These are phyloP conservation scores for Cicer arietinum DNA, from an alignment of 306 rosid species.

Conservation along the genomic window DNA sequence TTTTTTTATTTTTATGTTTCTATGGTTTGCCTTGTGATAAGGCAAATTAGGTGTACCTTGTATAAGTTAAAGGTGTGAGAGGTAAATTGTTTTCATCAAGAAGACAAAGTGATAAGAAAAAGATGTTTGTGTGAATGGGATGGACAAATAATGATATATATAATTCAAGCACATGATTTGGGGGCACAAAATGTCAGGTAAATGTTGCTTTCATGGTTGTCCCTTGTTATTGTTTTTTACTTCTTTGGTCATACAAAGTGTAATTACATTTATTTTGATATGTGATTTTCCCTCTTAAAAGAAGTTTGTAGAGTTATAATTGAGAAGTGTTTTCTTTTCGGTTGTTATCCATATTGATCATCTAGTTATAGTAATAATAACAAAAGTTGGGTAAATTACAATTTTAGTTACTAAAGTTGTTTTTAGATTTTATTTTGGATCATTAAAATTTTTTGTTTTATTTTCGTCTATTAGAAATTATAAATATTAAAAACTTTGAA, in stretches of 20 bases:
- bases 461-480: too few relatives aligned
- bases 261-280: conserved; percentile 43
- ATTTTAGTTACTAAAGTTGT: too few relatives aligned
- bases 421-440: too few relatives aligned
- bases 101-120: conserved; percentile 39
- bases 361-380: too few relatives aligned
- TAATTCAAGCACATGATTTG: conserved; percentile 66
- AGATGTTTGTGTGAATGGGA: conserved; percentile 35
- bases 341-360: too few relatives aligned
- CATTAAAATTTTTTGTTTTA: too few relatives aligned
- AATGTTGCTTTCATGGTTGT: conserved; percentile 64
- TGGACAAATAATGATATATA: conserved; percentile 50
- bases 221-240: conserved; percentile 47
- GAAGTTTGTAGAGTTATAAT: too few relatives aligned
- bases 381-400: too few relatives aligned
- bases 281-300: neutral
- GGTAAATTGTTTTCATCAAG: conserved; percentile 47
- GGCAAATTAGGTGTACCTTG: conserved; percentile 43
- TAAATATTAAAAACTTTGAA: too few relatives aligned
- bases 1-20: conserved; percentile 30
- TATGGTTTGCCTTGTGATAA: conserved; percentile 35
- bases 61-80: conserved; percentile 27
- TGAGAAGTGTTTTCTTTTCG: too few relatives aligned
- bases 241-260: conserved; percentile 48
- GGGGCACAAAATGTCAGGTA: conserved; percentile 62